Conservation (phyloP, 2,329 filamentous ascomycete genomes). For the Pseudogymnoascus sp. region DNA sequence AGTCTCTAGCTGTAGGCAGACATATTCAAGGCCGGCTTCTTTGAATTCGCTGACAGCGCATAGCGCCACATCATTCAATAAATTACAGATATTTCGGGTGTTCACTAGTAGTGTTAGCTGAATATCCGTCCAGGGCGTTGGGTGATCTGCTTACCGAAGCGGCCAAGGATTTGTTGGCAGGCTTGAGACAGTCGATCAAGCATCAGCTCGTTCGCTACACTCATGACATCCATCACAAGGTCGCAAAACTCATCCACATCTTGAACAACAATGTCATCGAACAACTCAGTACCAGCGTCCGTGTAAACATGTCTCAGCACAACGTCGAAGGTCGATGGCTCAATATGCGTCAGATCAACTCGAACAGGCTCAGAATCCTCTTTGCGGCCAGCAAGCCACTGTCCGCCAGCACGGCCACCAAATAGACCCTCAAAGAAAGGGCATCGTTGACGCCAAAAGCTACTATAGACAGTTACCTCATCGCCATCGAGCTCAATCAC, state of each 20-base stretch:
- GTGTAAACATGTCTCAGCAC: slow-evolving; percentile 78
- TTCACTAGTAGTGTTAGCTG: slow-evolving; percentile 45
- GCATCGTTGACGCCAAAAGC: slow-evolving; percentile 72
- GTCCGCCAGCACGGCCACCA: slow-evolving; percentile 74
- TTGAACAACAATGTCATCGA: slow-evolving; percentile 63
- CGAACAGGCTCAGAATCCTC: slow-evolving; percentile 45
- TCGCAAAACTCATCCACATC: slow-evolving; percentile 81
- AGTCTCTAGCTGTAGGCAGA: slow-evolving; percentile 82
- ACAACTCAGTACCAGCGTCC: slow-evolving; percentile 71
- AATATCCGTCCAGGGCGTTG: background rate
- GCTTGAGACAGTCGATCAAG: slow-evolving; percentile 82
- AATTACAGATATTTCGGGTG: slow-evolving; percentile 72
- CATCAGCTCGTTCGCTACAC: slow-evolving; percentile 90
- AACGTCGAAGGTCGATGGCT: slow-evolving; percentile 63
- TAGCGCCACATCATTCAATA: slow-evolving; percentile 79
- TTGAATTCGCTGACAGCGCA: slow-evolving; percentile 82
- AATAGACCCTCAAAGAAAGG: slow-evolving; percentile 91
- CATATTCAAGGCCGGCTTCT: slow-evolving; percentile 78
- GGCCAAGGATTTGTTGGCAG: slow-evolving; percentile 76
- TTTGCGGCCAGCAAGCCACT: slow-evolving; percentile 72
- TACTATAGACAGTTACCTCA: slow-evolving; percentile 67
- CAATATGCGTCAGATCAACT: slow-evolving; percentile 78
- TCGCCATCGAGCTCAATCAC: slow-evolving; percentile 69
- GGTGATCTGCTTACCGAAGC: slow-evolving; percentile 49
- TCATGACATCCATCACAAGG: slow-evolving; percentile 83